Percentiles rank a stretch among this genome's conserved stretches.
phyloP scores from a whole-genome alignment of 1,284 basidiomycete species.

The Puccinia triticina region DNA sequence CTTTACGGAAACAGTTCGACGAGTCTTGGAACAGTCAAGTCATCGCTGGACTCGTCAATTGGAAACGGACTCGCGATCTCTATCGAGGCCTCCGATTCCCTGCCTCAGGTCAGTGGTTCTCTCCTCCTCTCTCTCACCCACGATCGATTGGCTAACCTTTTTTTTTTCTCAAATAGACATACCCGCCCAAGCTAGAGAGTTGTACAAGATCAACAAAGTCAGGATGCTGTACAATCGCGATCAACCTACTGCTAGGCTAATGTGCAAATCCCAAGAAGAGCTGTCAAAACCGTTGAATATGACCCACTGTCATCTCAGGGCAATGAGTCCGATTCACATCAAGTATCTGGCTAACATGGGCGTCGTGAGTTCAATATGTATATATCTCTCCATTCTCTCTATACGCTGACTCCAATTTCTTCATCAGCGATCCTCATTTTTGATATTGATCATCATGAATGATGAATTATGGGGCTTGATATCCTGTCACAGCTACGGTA shows the following conservation, averaged over 20 bases:
- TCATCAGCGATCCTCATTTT: conserved; percentile 62
- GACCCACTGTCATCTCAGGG: conserved; percentile 82
- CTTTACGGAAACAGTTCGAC: conserved; percentile 61
- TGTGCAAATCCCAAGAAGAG: conserved; percentile 71
- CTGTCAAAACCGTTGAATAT: conserved; percentile 77
- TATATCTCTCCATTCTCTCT: neutral
- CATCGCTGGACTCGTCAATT: conserved; percentile 81
- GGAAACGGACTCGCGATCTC: conserved; percentile 76
- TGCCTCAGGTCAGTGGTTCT: conserved; percentile 56
- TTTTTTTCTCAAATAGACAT: conserved; percentile 62
- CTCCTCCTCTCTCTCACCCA: neutral
- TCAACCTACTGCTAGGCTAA: conserved; percentile 75
- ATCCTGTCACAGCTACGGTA: conserved; percentile 79
- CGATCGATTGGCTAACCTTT: neutral
- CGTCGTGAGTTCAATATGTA: conserved; percentile 63
- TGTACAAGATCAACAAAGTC: conserved; percentile 73
- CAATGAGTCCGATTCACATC: conserved; percentile 87
- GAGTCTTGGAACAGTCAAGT: conserved; percentile 68
- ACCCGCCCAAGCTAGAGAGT: conserved; percentile 66
- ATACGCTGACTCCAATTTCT: conserved; percentile 76
- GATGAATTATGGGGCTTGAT: conserved; percentile 82
- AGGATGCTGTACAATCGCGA: conserved; percentile 78
- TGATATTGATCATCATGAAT: conserved; percentile 77
- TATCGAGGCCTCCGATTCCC: conserved; percentile 76
- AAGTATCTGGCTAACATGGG: conserved; percentile 66